Evolutionary conservation across 257 asterid genomes (phyloP), one percentile per base, ranked within the genome.

Genomic region (Solanum commersonii): DNA sequence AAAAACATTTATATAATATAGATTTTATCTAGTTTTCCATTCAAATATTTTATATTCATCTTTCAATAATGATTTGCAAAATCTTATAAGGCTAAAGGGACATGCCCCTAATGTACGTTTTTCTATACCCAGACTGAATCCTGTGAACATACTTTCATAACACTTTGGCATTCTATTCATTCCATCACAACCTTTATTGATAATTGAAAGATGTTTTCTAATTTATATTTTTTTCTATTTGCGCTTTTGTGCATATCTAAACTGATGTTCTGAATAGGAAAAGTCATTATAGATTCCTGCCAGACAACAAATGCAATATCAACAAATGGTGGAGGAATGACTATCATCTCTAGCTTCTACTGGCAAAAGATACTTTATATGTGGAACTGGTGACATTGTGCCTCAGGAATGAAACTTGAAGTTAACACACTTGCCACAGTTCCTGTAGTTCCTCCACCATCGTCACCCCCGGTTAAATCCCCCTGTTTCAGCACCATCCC

Each of bases 361-460:
- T 16, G 98, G 98, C 77, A 90, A 77, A 83, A 87, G 96, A 59
- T 95, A 94, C 91, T 96, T 93, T 92, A 91, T 92, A 31, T 93
- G 98, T 88, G 93, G 94, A 33, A 89, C 92, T 25, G 86, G 67
- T 18, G 94, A 1, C 97, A 95, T 89, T 96, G 98, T 93, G 85
- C 87, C 88, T 49, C 56, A 40, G 96, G 98, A 87, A 96, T 95
- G 98, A 96, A 96, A 81, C 23, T 96, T 78, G 87, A 89, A 59
- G 90, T 96, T 79, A 86, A 89, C 89, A 90, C 90, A 82, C 72
- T 89, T 12, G 90, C 93, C 25, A 63, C 81, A 1, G 89, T 90
- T 63, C 70, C 31, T 63, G 70, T n/a, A 63, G 31, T 63, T 63
- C 7, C 31, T 63, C 71, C 71, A 63, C 29, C 70, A 23, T 0